Base-by-base conservation (phyloP, 257 asterid species). In the Scutellaria barbata region DNA sequence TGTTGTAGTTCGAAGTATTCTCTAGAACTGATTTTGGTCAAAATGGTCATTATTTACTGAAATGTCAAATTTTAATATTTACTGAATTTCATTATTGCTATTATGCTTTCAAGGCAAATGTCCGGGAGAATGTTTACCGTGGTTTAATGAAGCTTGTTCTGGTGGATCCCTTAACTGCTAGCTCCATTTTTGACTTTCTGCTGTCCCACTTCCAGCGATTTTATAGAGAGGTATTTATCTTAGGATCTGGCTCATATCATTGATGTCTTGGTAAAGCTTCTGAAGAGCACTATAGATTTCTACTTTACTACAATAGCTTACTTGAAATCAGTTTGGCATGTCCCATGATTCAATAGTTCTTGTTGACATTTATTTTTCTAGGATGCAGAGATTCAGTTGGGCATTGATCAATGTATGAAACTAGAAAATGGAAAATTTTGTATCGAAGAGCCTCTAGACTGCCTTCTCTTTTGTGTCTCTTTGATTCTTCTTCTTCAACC, bases 401-500 rank as follows among this genome's bases (percentile, higher is more conserved):
- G 69, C 64, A 72, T 87, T 56, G 81, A 77, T 74, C 85, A 74
- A 58, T 91, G 95, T 64, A 62, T 86, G 77, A 91, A 86, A 83
- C 79, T 58, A 68, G 96, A 87, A 52, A 71, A 73, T 39, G 91
- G 90, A 58, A 87, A 77, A 69, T 63, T 73, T 76, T 79, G 74
- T 72, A 82, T 89, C 77, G 92, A 83, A 83, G 97, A 91, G 80
- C 97, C 97, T 4, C 58, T 91, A 59, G 97, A 87, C 81, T 83
- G 85, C 86, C 90, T 91, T 84, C 87, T 91, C 73, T 91, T 86
- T 65, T 89, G 96, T 66, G 79, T 87, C 72, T 87, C 92, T 68
- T 91, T 89, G 88, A 84, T 91, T 81, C 92, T 91, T 79, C 87
- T 85, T 78, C 87, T 91, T 77, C 96, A 91, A 85, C 95, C 90